phyloP scores from a whole-genome alignment of 164 flowering plant species.

The Berberis thunbergii region DNA sequence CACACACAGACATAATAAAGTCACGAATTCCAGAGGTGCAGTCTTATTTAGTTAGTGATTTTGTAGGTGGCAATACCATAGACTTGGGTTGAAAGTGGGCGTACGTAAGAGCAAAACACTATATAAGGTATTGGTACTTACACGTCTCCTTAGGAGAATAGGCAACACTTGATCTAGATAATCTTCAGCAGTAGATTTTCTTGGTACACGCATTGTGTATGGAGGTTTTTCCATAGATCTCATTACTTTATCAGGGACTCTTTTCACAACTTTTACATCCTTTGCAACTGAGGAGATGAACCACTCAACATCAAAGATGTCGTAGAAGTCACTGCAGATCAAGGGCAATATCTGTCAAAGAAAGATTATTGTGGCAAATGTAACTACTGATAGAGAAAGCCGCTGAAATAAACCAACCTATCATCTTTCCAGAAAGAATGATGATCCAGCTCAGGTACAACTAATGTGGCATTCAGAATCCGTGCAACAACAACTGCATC shows the following conservation, averaged over 20 bases:
- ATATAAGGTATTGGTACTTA: conserved; percentile 30
- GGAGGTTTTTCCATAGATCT: conserved; percentile 93
- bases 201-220: conserved; percentile 95
- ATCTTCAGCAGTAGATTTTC: conserved; percentile 84
- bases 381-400: not conserved
- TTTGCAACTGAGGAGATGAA: conserved; percentile 85
- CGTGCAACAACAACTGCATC: conserved; percentile 98
- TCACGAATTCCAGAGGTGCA: no score
- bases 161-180: conserved; percentile 92
- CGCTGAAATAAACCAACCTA: conserved; percentile 39
- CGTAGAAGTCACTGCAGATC: conserved; percentile 70
- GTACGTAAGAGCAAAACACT: not conserved
- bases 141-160: conserved; percentile 79
- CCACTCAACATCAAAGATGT: conserved; percentile 89
- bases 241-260: conserved; percentile 85
- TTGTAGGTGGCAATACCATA: no score
- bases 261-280: conserved; percentile 73
- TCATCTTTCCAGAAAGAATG: conserved; percentile 96
- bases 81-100: not conserved
- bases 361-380: not conserved
- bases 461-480: conserved; percentile 91
- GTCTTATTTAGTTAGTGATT: no score
- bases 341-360: conserved; percentile 1
- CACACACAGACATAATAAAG: no score
- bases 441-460: conserved; percentile 92